A percentile compares a stretch with the other conserved stretches of the same genome.
These are phyloP conservation scores for Trichosanthes cucumerina DNA, from an alignment of 306 rosid species.

Conservation along the genomic window DNA sequence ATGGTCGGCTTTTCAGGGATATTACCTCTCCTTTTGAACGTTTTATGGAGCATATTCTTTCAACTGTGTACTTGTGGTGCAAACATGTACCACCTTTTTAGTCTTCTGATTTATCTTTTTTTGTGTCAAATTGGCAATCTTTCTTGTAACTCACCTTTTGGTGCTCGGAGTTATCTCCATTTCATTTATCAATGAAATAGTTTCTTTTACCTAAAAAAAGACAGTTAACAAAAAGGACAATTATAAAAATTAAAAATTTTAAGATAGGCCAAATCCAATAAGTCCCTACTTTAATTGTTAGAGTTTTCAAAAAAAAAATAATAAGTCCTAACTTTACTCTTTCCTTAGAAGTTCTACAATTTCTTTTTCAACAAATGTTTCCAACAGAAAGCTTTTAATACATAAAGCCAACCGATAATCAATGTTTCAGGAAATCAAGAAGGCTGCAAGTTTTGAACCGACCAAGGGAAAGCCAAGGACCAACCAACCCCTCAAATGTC, in stretches of 20 bases:
- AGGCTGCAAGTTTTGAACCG: background rate
- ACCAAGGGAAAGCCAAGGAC: background rate
- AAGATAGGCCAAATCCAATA: background rate
- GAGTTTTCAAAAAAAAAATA: too few relatives aligned
- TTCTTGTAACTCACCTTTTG: too few relatives aligned
- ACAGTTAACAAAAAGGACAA: background rate
- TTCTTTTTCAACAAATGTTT: background rate
- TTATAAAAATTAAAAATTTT: background rate
- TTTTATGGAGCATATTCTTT: too few relatives aligned
- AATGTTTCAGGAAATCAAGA: background rate
- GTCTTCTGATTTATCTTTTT: too few relatives aligned
- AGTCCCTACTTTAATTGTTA: background rate
- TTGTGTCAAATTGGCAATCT: too few relatives aligned
- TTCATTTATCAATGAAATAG: too few relatives aligned
- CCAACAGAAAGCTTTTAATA: slow-evolving; percentile 1
- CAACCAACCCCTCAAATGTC: background rate
- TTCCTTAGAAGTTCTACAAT: background rate
- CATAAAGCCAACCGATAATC: background rate
- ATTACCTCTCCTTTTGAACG: too few relatives aligned
- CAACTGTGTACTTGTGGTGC: too few relatives aligned
- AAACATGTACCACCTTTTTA: too few relatives aligned
- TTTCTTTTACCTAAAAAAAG: too few relatives aligned
- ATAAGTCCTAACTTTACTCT: background rate
- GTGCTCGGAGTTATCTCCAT: too few relatives aligned
- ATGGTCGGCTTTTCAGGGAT: too few relatives aligned